Base-by-base conservation (phyloP, 2,329 filamentous ascomycete species). In the Hymenoscyphus salicellus region DNA sequence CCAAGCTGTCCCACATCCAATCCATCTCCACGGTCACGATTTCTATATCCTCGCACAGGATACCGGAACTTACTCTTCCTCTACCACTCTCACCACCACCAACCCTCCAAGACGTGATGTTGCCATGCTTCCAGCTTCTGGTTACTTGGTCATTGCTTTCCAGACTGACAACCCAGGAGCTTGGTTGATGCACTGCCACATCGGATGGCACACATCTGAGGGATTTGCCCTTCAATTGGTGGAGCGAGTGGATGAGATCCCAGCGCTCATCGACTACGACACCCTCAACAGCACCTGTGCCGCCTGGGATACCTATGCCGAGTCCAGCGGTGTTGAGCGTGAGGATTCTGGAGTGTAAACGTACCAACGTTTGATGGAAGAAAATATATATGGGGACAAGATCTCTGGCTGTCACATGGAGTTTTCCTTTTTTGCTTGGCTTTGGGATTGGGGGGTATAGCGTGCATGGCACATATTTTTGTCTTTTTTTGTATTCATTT, bases 251-350 rank as follows among this genome's bases (percentile, higher is more conserved):
- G 8, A 14, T 14, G 62, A 63, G 23, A 62, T 62, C 26, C 55
- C 55, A 17, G 57, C 38, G 17, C 49, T 69, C 14, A 71, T 65
- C 20, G 68, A 72, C 61, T 65, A 66, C 28, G 64, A 65, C 32
- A 56, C 65, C 49, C 64, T 77, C 11, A 72, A 76, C 61, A 71
- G 66, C 17, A 71, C 69, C 23, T 73, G 72, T 46, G 62, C 66
- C 17, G 66, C 66, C 28, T 73, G 70, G 70, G 52, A 71, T 10
- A 61, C 63, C 3, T 78, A 79, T 66, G 64, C 61, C 7, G 60
- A 26, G 5, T 59, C 23, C 17, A 36, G 17, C 28, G 58, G 57
- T 55, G 41, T 71, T 63, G 67, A 58, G 11, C 30, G 60, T n/a
- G 67, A 71, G 28, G 68, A 71, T 56, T 70, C 68, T 60, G 70